Evolutionary conservation across 495 filamentous ascomycete genomes (phyloP), one percentile per base, ranked within the genome.

Genomic region (Penicillium lagena): DNA sequence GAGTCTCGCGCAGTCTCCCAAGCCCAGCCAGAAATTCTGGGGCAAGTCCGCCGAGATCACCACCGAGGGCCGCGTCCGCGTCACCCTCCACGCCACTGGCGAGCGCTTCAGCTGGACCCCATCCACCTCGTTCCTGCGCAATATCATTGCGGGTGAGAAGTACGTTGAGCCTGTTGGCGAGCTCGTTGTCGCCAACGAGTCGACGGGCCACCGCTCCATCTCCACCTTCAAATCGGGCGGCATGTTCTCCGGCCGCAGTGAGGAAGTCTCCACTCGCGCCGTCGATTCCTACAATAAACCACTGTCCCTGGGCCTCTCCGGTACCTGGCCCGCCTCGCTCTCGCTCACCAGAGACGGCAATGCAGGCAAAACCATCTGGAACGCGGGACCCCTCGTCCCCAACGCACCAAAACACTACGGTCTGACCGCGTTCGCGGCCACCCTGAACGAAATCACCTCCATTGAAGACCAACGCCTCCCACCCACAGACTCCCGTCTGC

Each of bases 141-240:
- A 98, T 55, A 88, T 98, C 47, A 93, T 98, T 51, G 90, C 93
- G 42, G 93, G 93, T 22, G 93, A 98, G 68, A 97, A 96, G 67
- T 98, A 97, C 59, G 85, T 96, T 29, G 93, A 98, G 66, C 93
- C 93, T 1, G 87, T 95, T 9, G 89, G 89, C 12, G 85, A 78
- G 41, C 87, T 97, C 81, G 77, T 81, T 12, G 78, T 98, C 17
- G 63, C 73, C 37, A 87, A 90, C 60, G 94, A 98, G 50, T 79
- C 77, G 8, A 86, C 82, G 0, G 89, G 93, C 7, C 79, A 82
- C 48, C 87, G 86, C 59, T 83, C 88, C 7, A 74, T 82, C 15
- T 79, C 87, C 28, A 86, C 89, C 49, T 98, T 98, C 68, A 93
- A 94, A 54, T 73, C 83, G 17, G 90, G 90, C 52, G 90, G 93